These are phyloP conservation scores for Boletus sp. DNA, from an alignment of 768 basidiomycete genomes.

Conservation along the genomic window DNA sequence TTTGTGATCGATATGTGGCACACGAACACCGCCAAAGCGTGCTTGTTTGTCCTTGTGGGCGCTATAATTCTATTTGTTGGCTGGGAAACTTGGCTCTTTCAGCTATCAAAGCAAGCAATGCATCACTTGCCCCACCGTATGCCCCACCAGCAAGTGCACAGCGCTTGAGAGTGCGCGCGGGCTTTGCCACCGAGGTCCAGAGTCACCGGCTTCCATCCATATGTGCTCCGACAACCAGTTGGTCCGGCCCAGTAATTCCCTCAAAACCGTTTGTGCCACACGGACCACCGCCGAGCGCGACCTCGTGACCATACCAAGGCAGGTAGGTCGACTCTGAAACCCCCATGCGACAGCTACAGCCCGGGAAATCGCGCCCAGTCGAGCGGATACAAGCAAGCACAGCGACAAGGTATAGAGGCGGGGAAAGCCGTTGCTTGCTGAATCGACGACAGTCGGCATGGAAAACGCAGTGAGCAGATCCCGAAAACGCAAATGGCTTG, in stretches of 20 bases:
- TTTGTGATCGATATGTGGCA: conserved; percentile 32
- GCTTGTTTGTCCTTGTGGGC: conserved; percentile 48
- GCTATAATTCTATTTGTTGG: conserved; percentile 32
- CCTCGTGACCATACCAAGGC: not conserved
- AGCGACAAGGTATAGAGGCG: not conserved
- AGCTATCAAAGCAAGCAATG: conserved; percentile 1
- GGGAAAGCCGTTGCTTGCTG: conserved; percentile 3
- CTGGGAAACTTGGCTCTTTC: conserved; percentile 19
- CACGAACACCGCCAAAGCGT: conserved; percentile 29
- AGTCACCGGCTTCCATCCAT: not conserved
- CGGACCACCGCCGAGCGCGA: not conserved
- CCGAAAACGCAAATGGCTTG: not conserved
- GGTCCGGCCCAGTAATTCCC: not conserved
- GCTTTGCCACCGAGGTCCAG: not conserved
- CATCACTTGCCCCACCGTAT: not conserved
- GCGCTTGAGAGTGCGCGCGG: not conserved
- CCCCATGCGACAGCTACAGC: not conserved
- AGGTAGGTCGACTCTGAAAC: not conserved
- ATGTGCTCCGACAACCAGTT: not conserved
- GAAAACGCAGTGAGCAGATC: not conserved
- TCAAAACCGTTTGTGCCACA: not conserved
- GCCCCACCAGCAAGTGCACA: not conserved
- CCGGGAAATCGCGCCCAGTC: not conserved
- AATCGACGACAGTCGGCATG: conserved; percentile 1
- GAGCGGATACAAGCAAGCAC: not conserved